These are phyloP conservation scores for Termitomyces sp. DNA, from an alignment of 768 basidiomycete species.

Conservation along the genomic window DNA sequence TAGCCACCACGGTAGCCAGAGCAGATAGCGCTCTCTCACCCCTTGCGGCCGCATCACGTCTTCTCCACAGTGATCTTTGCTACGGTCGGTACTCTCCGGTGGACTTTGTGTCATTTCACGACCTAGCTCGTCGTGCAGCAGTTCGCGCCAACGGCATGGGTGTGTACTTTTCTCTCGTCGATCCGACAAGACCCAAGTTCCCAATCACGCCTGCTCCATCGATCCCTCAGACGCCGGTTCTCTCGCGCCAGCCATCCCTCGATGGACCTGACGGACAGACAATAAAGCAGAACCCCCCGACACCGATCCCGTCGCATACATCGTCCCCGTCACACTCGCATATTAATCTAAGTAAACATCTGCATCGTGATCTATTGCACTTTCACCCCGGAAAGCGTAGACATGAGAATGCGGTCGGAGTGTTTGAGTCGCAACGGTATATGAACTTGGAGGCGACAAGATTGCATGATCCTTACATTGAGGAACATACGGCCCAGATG, in stretches of 20 bases:
- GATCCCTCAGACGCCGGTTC: constrained; percentile 22
- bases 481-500: constrained; percentile 37
- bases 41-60: constrained; percentile 45
- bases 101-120: constrained; percentile 52
- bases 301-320: neutral
- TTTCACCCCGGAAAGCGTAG: constrained; percentile 34
- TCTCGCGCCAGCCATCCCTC: constrained; percentile 8
- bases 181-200: constrained; percentile 58
- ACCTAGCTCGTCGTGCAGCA: constrained; percentile 44
- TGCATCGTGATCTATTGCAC: constrained; percentile 33
- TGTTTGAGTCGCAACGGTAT: constrained; percentile 72
- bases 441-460: constrained; percentile 60
- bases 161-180: constrained; percentile 60
- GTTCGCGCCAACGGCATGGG: constrained; percentile 61
- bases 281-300: neutral
- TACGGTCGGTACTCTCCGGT: constrained; percentile 56
- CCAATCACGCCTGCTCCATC: constrained; percentile 44
- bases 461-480: constrained; percentile 45
- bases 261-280: neutral
- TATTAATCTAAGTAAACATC: constrained; percentile 25
- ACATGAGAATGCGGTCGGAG: constrained; percentile 58
- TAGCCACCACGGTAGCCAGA: constrained; percentile 29
- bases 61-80: constrained; percentile 57
- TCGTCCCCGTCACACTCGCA: constrained; percentile 10
- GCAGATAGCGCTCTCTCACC: constrained; percentile 50